phyloP scores from a whole-genome alignment of 192 early-diverging fungal species.

The Coemansia sp. region DNA sequence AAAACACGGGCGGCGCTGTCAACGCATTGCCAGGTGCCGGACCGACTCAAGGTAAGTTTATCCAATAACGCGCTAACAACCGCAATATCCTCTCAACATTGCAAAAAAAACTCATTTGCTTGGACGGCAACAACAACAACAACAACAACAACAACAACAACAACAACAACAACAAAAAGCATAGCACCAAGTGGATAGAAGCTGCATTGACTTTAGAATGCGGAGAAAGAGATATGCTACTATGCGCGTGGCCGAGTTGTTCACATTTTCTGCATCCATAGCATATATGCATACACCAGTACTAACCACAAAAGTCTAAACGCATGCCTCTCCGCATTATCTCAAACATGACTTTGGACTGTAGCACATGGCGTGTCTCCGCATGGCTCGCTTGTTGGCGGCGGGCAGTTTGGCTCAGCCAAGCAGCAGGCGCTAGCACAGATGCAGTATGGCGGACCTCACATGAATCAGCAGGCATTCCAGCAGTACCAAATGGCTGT shows the following conservation, averaged over 20 bases:
- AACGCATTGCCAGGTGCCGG: not conserved
- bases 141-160: no score
- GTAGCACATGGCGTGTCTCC: not conserved
- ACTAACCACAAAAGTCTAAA: no score
- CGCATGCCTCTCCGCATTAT: not conserved
- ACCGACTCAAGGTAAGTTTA: slow-evolving; percentile 7
- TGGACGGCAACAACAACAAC: no score
- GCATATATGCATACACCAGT: no score
- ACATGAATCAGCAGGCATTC: slow-evolving; percentile 6
- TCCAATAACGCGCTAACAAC: not conserved
- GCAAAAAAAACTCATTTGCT: no score
- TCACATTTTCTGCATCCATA: not conserved
- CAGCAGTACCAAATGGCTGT: slow-evolving; percentile 3
- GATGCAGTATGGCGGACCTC: slow-evolving; percentile 3
- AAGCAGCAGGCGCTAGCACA: not conserved
- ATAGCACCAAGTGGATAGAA: not conserved
- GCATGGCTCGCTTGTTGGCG: not conserved
- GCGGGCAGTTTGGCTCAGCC: not conserved
- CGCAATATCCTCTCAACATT: not conserved
- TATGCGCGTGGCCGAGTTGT: not conserved
- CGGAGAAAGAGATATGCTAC: not conserved
- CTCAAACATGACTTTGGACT: not conserved
- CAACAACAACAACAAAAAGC: no score
- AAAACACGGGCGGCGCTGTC: not conserved
- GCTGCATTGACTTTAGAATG: not conserved